Conservation (phyloP, 192 early-diverging fungal species). For the Mortierella claussenii region DNA sequence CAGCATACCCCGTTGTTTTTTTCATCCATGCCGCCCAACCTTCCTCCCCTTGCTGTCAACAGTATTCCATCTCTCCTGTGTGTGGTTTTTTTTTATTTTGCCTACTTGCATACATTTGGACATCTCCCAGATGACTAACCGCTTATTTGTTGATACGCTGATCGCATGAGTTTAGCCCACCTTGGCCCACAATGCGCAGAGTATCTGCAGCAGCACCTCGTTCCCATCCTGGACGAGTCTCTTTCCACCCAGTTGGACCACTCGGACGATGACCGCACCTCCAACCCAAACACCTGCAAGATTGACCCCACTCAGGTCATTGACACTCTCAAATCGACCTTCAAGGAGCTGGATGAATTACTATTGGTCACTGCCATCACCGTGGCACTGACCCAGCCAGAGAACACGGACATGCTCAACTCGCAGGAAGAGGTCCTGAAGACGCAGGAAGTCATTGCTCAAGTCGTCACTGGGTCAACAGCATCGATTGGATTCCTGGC, state of each 20-base stretch:
- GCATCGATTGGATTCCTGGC: slow-evolving; percentile 43
- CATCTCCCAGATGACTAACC: too few relatives aligned
- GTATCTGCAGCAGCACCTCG: slow-evolving; percentile 43
- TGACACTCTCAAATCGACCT: slow-evolving; percentile 49
- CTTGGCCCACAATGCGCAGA: slow-evolving; percentile 50
- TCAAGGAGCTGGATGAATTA: slow-evolving; percentile 44
- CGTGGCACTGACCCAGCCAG: slow-evolving; percentile 32
- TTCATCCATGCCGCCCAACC: too few relatives aligned
- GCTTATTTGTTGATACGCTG: too few relatives aligned
- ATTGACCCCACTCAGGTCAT: slow-evolving; percentile 50
- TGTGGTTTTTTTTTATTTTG: too few relatives aligned
- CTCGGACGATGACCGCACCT: slow-evolving; percentile 23
- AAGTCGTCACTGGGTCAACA: slow-evolving; percentile 43
- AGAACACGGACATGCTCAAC: slow-evolving; percentile 6
- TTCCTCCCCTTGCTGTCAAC: too few relatives aligned
- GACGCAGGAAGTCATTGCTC: slow-evolving; percentile 28
- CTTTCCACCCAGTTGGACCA: slow-evolving; percentile 46
- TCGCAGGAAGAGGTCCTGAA: slow-evolving; percentile 28
- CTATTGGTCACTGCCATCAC: slow-evolving; percentile 46
- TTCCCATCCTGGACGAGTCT: slow-evolving; percentile 46
- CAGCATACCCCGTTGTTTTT: too few relatives aligned
- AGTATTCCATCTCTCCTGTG: too few relatives aligned
- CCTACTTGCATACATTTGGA: too few relatives aligned
- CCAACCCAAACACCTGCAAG: slow-evolving; percentile 23
- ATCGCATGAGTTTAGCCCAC: slow-evolving; percentile 21